Conservation (phyloP, 192 early-diverging fungal genomes). For the Haplosporangium gracile region DNA sequence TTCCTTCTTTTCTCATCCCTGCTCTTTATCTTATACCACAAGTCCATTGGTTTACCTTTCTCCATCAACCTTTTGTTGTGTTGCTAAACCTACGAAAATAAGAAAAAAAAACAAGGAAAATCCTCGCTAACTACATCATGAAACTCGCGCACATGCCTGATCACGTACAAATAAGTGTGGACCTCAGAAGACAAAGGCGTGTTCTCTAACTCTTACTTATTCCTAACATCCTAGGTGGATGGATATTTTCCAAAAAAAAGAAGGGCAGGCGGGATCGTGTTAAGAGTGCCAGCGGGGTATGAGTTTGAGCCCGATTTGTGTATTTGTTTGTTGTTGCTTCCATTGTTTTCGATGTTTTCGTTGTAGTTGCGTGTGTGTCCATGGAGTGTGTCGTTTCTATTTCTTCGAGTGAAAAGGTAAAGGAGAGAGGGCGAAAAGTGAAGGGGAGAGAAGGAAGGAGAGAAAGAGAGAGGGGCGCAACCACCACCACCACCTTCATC, state of each 20-base stretch:
- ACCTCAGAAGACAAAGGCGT: too few relatives aligned
- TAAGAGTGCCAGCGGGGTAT: background rate
- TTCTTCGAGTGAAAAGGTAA: background rate
- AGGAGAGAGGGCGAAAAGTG: background rate
- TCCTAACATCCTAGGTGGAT: background rate
- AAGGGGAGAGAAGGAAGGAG: background rate
- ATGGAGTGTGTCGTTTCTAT: background rate
- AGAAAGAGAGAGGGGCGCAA: background rate
- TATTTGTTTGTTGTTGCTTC: background rate
- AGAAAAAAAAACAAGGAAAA: too few relatives aligned
- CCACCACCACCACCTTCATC: background rate
- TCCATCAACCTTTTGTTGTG: too few relatives aligned
- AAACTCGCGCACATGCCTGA: too few relatives aligned
- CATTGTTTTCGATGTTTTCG: background rate
- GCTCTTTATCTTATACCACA: too few relatives aligned
- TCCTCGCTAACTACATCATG: too few relatives aligned
- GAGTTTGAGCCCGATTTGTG: background rate
- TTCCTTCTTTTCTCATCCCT: background rate
- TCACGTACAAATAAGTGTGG: too few relatives aligned
- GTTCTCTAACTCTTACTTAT: background rate
- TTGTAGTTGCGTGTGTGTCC: background rate
- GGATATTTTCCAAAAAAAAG: background rate
- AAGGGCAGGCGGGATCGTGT: background rate
- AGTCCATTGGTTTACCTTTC: too few relatives aligned
- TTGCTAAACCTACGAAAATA: too few relatives aligned